Evolutionary conservation across 371 early-diverging fungal genomes (phyloP), one percentile per base, ranked within the genome.

Genomic region (Homolaphlyctis polyrhiza): DNA sequence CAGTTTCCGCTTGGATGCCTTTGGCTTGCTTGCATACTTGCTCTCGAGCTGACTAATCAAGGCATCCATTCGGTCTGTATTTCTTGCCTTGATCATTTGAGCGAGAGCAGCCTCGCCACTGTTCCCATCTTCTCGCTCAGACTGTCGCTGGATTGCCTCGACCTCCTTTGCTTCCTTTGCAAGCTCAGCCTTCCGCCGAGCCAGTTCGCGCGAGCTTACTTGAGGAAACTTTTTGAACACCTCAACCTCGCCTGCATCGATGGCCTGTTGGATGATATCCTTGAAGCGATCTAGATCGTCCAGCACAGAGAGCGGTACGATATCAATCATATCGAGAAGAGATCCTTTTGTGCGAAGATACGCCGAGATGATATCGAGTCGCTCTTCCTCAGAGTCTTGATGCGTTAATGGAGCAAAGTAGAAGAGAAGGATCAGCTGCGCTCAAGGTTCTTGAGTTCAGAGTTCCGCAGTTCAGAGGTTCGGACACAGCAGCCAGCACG

Each of bases 301-400:
- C 23, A 80, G 76, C 2, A 77, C 71, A 18, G 84, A 80, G 34
- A 88, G 77, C 54, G 86, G 79, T 0, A 94, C 83, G n/a, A 77
- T 62, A 0, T 75, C 72, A 36, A 94, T 70, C 16, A 95, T 91
- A 16, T 67, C 35, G 39, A 87, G 84, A 83, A 95, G 82, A 67
- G 89, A 80, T 8, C 96, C 96, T 35, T 89, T 77, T 65, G 67
- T 74, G 11, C 71, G 68, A 3, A 71, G 71, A 71, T 93, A 96
- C 5, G 86, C 82, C 8, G 79, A 71, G 14, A 93, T 49, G 0
- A 96, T 73, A 71, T 96, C 96, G 21, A 63, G 58, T 16, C 72
- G 75, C 68, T 96, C 95, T 65, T 95, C 94, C n/a, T 84, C 85
- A 23, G 94, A 93, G 0, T 82, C 88, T 87, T 60, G 21, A 0